Evolutionary conservation across 768 basidiomycete species (phyloP).

Genomic region (Pholiota molesta): DNA sequence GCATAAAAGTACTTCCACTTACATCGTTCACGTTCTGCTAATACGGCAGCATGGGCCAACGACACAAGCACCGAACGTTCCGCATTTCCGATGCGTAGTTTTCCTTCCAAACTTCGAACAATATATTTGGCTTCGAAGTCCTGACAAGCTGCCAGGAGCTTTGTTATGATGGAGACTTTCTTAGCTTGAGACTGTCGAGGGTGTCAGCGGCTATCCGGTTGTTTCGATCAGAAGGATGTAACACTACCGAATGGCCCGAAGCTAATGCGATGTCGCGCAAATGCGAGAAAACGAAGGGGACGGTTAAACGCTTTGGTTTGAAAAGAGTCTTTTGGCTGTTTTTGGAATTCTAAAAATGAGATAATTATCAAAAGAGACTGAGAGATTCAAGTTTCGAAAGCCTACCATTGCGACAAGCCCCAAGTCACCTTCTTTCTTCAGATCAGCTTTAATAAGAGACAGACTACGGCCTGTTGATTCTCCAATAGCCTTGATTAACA

Average conservation of each 20-base stretch:
- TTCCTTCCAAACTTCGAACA: constrained; percentile 93
- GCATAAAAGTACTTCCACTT: constrained; percentile 13
- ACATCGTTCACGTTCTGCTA: constrained; percentile 76
- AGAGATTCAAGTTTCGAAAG: constrained; percentile 1
- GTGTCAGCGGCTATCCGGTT: constrained; percentile 9
- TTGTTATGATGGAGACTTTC: constrained; percentile 94
- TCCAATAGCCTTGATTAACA: constrained; percentile 93
- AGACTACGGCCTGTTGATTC: constrained; percentile 92
- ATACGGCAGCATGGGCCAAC: constrained; percentile 87
- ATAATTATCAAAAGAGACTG: constrained; percentile 1
- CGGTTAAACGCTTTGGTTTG: constrained; percentile 89
- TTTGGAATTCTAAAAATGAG: constrained; percentile 74
- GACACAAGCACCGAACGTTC: constrained; percentile 95
- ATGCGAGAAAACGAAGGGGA: constrained; percentile 88
- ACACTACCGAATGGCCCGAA: constrained; percentile 73
- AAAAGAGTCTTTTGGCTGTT: constrained; percentile 92
- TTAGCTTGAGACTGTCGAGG: constrained; percentile 83
- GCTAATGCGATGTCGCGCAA: constrained; percentile 89
- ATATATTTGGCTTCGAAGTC: constrained; percentile 96
- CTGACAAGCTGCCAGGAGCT: constrained; percentile 90
- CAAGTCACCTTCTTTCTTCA: constrained; percentile 94
- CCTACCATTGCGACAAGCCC: constrained; percentile 95
- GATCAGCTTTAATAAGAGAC: constrained; percentile 82
- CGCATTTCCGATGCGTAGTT: constrained; percentile 95
- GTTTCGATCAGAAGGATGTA: constrained; percentile 2